Conservation (phyloP, 257 asterid genomes). For the Capsicum baccatum region DNA sequence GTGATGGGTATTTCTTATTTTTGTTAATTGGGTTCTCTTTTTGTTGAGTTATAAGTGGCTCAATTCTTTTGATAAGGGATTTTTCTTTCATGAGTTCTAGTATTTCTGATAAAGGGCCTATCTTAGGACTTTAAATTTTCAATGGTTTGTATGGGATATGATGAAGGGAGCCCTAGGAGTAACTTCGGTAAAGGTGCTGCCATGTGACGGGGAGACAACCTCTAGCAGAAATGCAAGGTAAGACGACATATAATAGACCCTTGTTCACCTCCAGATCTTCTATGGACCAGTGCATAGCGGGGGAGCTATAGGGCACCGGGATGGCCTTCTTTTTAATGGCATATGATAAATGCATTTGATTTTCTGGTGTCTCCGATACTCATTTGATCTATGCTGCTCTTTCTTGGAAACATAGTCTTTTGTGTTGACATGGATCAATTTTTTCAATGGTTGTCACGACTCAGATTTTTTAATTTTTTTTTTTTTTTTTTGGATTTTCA, state of each 20-base stretch:
- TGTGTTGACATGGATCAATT: not conserved
- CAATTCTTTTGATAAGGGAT: not conserved
- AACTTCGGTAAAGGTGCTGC: too few relatives aligned
- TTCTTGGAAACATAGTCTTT: not conserved
- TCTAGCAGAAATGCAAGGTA: too few relatives aligned
- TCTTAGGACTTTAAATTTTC: not conserved
- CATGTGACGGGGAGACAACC: too few relatives aligned
- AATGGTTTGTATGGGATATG: too few relatives aligned
- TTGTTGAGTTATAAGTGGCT: not conserved
- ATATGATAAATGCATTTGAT: not conserved
- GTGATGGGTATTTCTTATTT: not conserved
- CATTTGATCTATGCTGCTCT: not conserved
- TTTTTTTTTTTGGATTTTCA: too few relatives aligned
- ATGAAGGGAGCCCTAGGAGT: too few relatives aligned
- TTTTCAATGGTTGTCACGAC: not conserved
- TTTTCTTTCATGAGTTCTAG: not conserved
- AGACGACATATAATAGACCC: too few relatives aligned
- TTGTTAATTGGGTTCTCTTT: not conserved
- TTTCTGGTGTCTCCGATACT: constrained; percentile 13
- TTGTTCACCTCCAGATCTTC: too few relatives aligned
- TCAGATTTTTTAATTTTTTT: not conserved
- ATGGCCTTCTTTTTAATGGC: too few relatives aligned
- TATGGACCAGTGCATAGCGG: too few relatives aligned
- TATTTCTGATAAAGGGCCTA: not conserved
- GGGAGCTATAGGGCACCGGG: too few relatives aligned